Evolutionary conservation across 306 rosid genomes (phyloP).

Genomic region (Vachellia collinsii): DNA sequence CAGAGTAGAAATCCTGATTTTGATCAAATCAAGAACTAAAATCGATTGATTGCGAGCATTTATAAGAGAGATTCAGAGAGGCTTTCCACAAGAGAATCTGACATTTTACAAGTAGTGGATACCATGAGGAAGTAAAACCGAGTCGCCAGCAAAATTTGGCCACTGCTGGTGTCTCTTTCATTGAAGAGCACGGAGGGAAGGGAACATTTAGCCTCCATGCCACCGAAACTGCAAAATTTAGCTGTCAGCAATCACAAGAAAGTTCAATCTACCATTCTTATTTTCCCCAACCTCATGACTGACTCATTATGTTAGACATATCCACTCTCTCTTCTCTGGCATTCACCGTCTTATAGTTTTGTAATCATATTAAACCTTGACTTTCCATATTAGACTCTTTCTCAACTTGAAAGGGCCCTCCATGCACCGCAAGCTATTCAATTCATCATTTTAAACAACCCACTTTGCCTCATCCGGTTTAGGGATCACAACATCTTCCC

Average conservation of each 20-base stretch:
- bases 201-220: not conserved
- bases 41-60: not conserved
- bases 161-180: not conserved
- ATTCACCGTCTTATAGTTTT: not conserved
- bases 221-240: slow-evolving; percentile 25
- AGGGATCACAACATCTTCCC: slow-evolving; percentile 68
- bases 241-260: not conserved
- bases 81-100: slow-evolving; percentile 22
- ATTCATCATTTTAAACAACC: slow-evolving; percentile 50
- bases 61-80: not conserved
- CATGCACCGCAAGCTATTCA: slow-evolving; percentile 7
- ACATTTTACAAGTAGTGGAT: not conserved
- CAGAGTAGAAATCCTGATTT: not conserved
- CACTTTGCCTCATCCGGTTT: slow-evolving; percentile 61
- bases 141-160: not conserved
- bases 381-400: slow-evolving; percentile 13
- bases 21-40: not conserved
- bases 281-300: not conserved
- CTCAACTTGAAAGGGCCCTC: slow-evolving; percentile 10
- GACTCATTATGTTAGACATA: not conserved
- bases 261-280: not conserved
- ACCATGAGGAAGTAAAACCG: not conserved
- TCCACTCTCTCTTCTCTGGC: slow-evolving; percentile 8
- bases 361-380: not conserved
- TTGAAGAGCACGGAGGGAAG: not conserved